These are phyloP conservation scores for Hypocreales sp. DNA, from an alignment of 2,329 filamentous ascomycete species.

Conservation along the genomic window DNA sequence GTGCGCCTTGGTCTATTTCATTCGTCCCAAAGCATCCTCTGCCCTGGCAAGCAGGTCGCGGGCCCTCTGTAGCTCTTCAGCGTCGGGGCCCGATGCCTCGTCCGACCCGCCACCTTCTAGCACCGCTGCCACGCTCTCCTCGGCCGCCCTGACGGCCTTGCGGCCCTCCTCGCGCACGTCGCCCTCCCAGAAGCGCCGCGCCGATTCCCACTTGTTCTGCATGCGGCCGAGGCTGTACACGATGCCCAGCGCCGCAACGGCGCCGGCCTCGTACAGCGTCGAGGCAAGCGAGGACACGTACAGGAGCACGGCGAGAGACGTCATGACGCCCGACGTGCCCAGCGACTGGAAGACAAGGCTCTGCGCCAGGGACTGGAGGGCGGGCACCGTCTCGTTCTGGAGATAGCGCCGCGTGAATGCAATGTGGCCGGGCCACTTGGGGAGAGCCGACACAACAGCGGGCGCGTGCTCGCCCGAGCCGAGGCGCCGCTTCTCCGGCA, in stretches of 20 bases:
- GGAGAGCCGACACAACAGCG: conserved; percentile 11
- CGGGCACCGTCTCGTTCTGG: conserved; percentile 49
- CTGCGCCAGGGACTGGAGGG: conserved; percentile 58
- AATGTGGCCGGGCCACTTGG: conserved; percentile 62
- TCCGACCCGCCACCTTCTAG: conserved; percentile 18
- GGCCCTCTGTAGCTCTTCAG: conserved; percentile 21
- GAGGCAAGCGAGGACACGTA: conserved; percentile 40
- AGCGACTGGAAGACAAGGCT: conserved; percentile 60
- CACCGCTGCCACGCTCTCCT: conserved; percentile 33
- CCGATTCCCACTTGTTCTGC: conserved; percentile 47
- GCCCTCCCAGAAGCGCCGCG: conserved; percentile 45
- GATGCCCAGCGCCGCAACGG: conserved; percentile 43
- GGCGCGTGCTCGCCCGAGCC: conserved; percentile 11
- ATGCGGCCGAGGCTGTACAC: conserved; percentile 42
- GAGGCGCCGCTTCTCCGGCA: conserved; percentile 7
- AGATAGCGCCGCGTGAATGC: conserved; percentile 52
- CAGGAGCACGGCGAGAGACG: conserved; percentile 35
- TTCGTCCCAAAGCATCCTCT: conserved; percentile 27
- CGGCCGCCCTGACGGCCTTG: conserved; percentile 42
- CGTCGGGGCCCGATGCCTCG: conserved; percentile 9
- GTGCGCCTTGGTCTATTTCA: too few relatives aligned
- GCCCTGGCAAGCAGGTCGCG: conserved; percentile 32
- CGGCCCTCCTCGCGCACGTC: conserved; percentile 53
- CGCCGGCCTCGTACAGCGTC: conserved; percentile 43
- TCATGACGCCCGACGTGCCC: conserved; percentile 51